Evolutionary conservation across 1,139 yeast genomes (phyloP), one percentile per base, ranked within the genome.

Genomic region (Pneumocystis jirovecii): DNA sequence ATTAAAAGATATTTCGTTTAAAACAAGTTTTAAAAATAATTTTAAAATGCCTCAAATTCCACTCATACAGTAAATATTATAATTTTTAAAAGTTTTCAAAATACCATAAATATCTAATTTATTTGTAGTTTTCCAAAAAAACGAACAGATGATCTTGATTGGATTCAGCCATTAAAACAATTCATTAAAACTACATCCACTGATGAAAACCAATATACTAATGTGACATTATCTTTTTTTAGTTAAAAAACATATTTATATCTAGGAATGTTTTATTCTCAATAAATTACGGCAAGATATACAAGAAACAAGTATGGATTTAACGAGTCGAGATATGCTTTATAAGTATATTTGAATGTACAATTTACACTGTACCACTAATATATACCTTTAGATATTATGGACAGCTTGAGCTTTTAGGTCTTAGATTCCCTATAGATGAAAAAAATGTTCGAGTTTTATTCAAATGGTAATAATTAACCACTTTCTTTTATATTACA

Each of bases 351-450:
- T 44, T 21, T 21, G 5, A 21, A 21, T 45, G 7, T 21, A 45
- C 17, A 45, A 21, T 45, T 5, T 21, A 45, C 21, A 4, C 7
- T 45, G 12, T 21, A 21, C 0, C 6, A 25, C 21, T 21, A 10
- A 45, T 45, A 2, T 1, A 1, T 7, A 45, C 3, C 15, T 3
- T 6, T 62, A 81, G 82, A 67, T 93, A 93, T 75, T 89, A 86
- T 72, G 88, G 89, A 39, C 95, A 87, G 73, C 74, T 93, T 69
- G 96, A 91, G 72, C 81, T 89, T 25, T 76, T 93, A 64, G 93
- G 88, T 69, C 76, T 89, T 70, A 79, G 97, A 66, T 75, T 91
- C 21, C 93, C 96, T 0, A 81, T 86, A 80, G 63, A 35, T 61
- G 63, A 40, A 34, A 35, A 17, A 34, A 35, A 61, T 42, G 29